phyloP scores from a whole-genome alignment of 176 grass and related monocot genomes.

The sorghum (Sorghum bicolor) region DNA sequence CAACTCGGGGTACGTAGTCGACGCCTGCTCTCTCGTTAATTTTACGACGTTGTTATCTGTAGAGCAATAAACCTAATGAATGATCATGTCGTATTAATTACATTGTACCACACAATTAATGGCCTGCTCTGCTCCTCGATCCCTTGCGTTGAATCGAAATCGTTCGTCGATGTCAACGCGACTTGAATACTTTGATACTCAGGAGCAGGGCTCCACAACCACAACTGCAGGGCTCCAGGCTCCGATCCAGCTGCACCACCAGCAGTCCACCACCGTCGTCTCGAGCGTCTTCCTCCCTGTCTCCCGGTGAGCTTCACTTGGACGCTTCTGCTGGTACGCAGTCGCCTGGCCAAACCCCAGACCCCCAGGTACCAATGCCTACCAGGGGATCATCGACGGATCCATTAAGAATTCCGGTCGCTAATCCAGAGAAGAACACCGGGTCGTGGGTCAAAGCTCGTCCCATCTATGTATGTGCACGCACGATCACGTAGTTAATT shows the following conservation, averaged over 20 bases:
- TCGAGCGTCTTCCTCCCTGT: constrained; percentile 36
- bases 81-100: neutral
- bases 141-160: neutral
- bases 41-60: neutral
- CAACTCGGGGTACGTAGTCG: neutral
- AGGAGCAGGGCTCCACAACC: neutral
- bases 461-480: neutral
- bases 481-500: neutral
- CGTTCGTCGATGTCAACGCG: neutral
- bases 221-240: neutral
- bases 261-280: neutral
- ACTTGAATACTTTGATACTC: neutral
- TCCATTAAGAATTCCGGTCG: constrained; percentile 8
- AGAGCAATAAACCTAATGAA: neutral
- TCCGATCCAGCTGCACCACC: neutral
- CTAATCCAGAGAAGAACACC: constrained; percentile 33
- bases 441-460: constrained; percentile 8
- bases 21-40: neutral
- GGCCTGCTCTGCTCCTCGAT: neutral
- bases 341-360: neutral
- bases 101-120: neutral
- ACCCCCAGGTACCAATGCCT: neutral
- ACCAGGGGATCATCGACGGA: constrained; percentile 31
- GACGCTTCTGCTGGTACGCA: constrained; percentile 14
- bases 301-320: constrained; percentile 25